Percentiles rank a stretch among this genome's conserved stretches.
These are phyloP conservation scores for Lycium ferocissimum DNA, from an alignment of 257 asterid species.

Conservation along the genomic window DNA sequence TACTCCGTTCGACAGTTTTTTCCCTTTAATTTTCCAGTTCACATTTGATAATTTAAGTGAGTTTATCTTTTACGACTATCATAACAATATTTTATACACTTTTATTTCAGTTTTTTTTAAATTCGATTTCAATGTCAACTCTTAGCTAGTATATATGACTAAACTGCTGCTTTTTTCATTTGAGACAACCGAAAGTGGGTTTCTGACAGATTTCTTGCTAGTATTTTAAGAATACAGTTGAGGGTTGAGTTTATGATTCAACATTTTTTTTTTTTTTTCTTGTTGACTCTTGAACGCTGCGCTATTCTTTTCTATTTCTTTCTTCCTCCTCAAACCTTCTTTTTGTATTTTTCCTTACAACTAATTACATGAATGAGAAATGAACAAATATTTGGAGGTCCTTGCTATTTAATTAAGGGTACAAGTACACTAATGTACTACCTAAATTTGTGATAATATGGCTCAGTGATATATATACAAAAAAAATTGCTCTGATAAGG, in stretches of 20 bases:
- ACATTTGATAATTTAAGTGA: not conserved
- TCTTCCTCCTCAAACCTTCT: not conserved
- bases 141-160: not conserved
- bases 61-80: not conserved
- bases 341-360: not conserved
- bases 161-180: not conserved
- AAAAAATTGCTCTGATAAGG: not conserved
- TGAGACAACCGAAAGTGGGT: not conserved
- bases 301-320: not conserved
- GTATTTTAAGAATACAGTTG: not conserved
- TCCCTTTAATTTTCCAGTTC: not conserved
- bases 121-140: not conserved
- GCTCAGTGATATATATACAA: too few species aligned
- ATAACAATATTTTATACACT: not conserved
- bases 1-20: too few species aligned
- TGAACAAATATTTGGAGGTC: not conserved
- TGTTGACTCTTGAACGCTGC: conserved; percentile 1
- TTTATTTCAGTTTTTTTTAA: not conserved
- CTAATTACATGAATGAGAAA: not conserved
- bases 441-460: too few species aligned
- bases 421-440: not conserved
- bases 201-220: not conserved
- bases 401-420: not conserved
- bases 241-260: not conserved
- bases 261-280: not conserved